Evolutionary conservation across 176 grass and related monocot genomes (phyloP).

Genomic region (Aechmea fasciata): DNA sequence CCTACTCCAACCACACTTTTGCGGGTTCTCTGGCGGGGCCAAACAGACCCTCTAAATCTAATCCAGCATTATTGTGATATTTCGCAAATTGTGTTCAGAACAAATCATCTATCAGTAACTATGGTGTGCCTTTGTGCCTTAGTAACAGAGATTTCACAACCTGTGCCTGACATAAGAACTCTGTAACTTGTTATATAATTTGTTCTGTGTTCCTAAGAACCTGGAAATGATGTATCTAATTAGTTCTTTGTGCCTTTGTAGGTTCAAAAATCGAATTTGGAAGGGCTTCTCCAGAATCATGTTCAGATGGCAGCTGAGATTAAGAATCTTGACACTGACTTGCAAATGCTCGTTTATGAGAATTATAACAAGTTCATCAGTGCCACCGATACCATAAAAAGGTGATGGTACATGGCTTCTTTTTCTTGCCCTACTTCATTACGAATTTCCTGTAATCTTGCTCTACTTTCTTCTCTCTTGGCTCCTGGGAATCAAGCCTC

Average conservation of each 20-base stretch:
- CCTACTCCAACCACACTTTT: too few species aligned
- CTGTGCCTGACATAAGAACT: neutral
- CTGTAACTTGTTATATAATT: slow-evolving; percentile 12
- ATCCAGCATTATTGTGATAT: too few species aligned
- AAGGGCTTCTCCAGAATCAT: slow-evolving; percentile 84
- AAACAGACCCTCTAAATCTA: too few species aligned
- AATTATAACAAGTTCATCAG: slow-evolving; percentile 99
- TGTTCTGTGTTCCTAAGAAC: slow-evolving; percentile 10
- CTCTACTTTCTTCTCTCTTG: neutral
- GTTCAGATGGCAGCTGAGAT: slow-evolving; percentile 98
- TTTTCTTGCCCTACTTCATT: neutral
- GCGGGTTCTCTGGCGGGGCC: too few species aligned
- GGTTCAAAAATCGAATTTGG: slow-evolving; percentile 92
- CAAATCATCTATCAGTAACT: too few species aligned
- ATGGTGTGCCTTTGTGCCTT: too few species aligned
- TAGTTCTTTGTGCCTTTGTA: slow-evolving; percentile 21
- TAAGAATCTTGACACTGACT: slow-evolving; percentile 98
- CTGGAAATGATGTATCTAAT: neutral
- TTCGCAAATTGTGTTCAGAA: too few species aligned
- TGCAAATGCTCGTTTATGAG: slow-evolving; percentile 98
- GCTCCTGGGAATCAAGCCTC: neutral
- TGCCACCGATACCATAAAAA: slow-evolving; percentile 98
- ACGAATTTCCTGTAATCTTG: neutral
- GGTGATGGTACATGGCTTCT: slow-evolving; percentile 28
- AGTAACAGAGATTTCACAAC: too few species aligned